phyloP scores from a whole-genome alignment of 75 land plant species.

The Cunninghamia lanceolata region DNA sequence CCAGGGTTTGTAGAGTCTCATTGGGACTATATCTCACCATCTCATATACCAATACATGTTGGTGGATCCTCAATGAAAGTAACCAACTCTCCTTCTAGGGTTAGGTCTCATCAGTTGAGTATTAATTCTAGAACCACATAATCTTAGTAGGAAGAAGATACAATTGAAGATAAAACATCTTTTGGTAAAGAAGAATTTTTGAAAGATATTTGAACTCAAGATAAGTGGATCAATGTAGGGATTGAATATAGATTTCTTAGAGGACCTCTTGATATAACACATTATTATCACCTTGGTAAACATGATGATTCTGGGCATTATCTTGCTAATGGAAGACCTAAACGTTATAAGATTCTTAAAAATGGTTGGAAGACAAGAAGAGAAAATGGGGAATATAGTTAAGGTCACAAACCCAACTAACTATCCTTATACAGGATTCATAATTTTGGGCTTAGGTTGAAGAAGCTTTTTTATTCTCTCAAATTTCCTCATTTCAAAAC shows the following conservation, averaged over 20 bases:
- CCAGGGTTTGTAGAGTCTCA: conserved; percentile 44
- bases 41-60: conserved; percentile 74
- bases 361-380: background rate
- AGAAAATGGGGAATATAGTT: background rate
- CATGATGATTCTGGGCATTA: conserved; percentile 40
- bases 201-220: conserved; percentile 35
- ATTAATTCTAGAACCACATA: too few relatives aligned
- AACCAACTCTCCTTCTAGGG: background rate
- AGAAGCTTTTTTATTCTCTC: too few relatives aligned
- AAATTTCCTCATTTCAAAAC: too few relatives aligned
- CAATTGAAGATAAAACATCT: too few relatives aligned
- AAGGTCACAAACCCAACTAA: background rate
- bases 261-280: conserved; percentile 61
- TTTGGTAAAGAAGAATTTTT: too few relatives aligned
- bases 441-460: background rate
- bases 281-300: conserved; percentile 35
- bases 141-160: too few relatives aligned
- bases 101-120: too few relatives aligned
- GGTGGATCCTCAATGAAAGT: conserved; percentile 51
- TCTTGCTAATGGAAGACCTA: conserved; percentile 3
- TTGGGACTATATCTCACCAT: conserved; percentile 71
- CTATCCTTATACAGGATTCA: background rate
- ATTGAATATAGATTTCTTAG: conserved; percentile 50
- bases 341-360: background rate
- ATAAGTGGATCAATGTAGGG: conserved; percentile 41